These are phyloP conservation scores for Cenchrus purpureus DNA, from an alignment of 176 grass and related monocot species.

Conservation along the genomic window DNA sequence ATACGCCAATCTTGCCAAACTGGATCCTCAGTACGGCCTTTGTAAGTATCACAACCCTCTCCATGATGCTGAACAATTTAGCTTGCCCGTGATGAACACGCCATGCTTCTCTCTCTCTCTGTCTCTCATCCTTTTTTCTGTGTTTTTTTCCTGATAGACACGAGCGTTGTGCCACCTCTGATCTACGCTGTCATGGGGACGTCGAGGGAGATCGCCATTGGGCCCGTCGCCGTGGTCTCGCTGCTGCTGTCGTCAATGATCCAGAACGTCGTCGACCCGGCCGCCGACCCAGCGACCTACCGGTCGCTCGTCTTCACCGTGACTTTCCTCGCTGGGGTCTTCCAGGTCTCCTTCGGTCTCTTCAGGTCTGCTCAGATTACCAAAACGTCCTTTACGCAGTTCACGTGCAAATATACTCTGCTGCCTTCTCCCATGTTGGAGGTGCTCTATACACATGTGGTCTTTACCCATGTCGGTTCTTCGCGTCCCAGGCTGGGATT, in stretches of 20 bases:
- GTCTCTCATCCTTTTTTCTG: not conserved
- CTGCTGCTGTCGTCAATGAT: conserved; percentile 93
- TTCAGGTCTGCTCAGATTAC: conserved; percentile 50
- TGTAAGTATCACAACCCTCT: conserved; percentile 66
- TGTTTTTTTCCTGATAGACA: conserved; percentile 50
- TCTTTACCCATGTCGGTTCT: not conserved
- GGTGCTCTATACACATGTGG: not conserved
- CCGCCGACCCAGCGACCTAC: conserved; percentile 65
- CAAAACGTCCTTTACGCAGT: not conserved
- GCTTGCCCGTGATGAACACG: not conserved
- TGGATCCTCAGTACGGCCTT: conserved; percentile 91
- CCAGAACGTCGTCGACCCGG: conserved; percentile 82
- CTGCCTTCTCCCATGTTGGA: not conserved
- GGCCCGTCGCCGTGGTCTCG: conserved; percentile 92
- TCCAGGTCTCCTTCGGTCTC: conserved; percentile 84
- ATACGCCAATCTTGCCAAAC: conserved; percentile 91
- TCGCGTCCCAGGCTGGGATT: conserved; percentile 69
- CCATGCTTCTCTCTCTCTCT: not conserved
- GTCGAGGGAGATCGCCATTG: conserved; percentile 88
- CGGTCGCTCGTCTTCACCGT: conserved; percentile 74
- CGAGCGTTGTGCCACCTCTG: conserved; percentile 83
- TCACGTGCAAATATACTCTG: conserved; percentile 21
- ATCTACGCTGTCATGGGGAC: conserved; percentile 94
- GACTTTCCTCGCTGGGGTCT: conserved; percentile 85
- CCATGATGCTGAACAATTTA: not conserved